Evolutionary conservation across 495 filamentous ascomycete genomes (phyloP), one percentile per base, ranked within the genome.

Genomic region (Mytilinidion resinicola): DNA sequence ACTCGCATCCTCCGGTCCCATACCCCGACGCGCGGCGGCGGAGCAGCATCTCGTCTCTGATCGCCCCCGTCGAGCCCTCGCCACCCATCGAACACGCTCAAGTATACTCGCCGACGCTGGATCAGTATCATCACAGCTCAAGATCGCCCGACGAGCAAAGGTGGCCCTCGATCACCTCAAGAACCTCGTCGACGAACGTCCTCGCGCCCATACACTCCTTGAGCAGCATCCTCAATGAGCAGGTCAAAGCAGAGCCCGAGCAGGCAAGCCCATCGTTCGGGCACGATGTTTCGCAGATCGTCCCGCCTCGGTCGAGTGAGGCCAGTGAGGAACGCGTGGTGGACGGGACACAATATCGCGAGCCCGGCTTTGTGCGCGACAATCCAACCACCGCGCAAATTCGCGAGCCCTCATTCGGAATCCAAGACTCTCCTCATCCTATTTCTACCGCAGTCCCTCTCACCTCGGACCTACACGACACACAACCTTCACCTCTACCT

Each of bases 71-170:
- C 9, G 69, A 72, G 54, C 67, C 69, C 0, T 59, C 61, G 48
- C 61, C 66, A 44, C 67, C 72, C 9, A 43, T 67, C 37, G 59
- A 65, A 1, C 44, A 63, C 38, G 34, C 57, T 46, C 60, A 59
- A 25, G 19, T 59, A 35, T 61, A 62, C 52, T 73, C 70, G 3
- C 70, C 72, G 11, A 72, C 67, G 6, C 66, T 74, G 17, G 70
- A 74, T 17, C 68, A 68, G 49, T 74, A 73, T 48, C 67, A 70
- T 46, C 61, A 71, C 41, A 60, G 69, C 20, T 73, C 70, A 21
- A 65, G 62, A 36, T 72, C 70, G 14, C 69, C 70, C 8, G 70
- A 73, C 51, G 61, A 67, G 55, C 67, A 66, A 61, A 44, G 72
- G 15, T 54, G 68, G 41, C 69, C 53, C 56, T 73, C 55, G 33